Percentiles rank a stretch among this genome's conserved stretches.
phyloP scores from a whole-genome alignment of 768 basidiomycete species.

The Thelephora ganbajun region DNA sequence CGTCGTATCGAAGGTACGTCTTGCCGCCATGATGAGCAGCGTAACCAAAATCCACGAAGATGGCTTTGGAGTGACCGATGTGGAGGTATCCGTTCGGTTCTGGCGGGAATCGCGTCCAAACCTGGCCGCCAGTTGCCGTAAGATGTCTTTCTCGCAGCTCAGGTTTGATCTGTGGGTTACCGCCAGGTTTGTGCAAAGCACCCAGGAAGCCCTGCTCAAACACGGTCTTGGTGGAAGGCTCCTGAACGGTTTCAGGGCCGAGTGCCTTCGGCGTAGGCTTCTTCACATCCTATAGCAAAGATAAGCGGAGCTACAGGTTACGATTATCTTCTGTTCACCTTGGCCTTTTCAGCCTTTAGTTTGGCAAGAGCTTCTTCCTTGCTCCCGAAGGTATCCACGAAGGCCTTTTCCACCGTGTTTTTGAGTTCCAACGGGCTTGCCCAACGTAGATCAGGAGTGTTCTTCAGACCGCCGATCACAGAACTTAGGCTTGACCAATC shows the following conservation, averaged over 20 bases:
- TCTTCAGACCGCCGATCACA: slow-evolving; percentile 49
- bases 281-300: slow-evolving; percentile 30
- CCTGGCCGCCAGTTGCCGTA: slow-evolving; percentile 62
- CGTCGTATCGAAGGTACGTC: slow-evolving; percentile 91
- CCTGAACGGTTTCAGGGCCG: slow-evolving; percentile 13
- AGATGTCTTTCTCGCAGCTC: slow-evolving; percentile 74
- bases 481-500: slow-evolving; percentile 72
- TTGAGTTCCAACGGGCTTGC: slow-evolving; percentile 77
- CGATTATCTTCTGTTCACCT: neutral
- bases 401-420: slow-evolving; percentile 59
- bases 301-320: neutral
- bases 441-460: slow-evolving; percentile 57
- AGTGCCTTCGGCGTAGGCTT: slow-evolving; percentile 23
- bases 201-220: slow-evolving; percentile 95
- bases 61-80: slow-evolving; percentile 95
- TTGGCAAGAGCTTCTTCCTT: slow-evolving; percentile 42
- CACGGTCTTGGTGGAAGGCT: slow-evolving; percentile 38
- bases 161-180: slow-evolving; percentile 75
- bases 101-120: slow-evolving; percentile 95
- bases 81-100: slow-evolving; percentile 97
- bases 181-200: slow-evolving; percentile 84
- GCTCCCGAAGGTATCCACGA: slow-evolving; percentile 53
- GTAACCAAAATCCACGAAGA: slow-evolving; percentile 97
- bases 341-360: slow-evolving; percentile 13
- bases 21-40: slow-evolving; percentile 88